A percentile compares a stretch with the other conserved stretches of the same genome.
These are phyloP conservation scores for Blastobotrys chiropterorum DNA, from an alignment of 805 yeast genomes.

Conservation along the genomic window DNA sequence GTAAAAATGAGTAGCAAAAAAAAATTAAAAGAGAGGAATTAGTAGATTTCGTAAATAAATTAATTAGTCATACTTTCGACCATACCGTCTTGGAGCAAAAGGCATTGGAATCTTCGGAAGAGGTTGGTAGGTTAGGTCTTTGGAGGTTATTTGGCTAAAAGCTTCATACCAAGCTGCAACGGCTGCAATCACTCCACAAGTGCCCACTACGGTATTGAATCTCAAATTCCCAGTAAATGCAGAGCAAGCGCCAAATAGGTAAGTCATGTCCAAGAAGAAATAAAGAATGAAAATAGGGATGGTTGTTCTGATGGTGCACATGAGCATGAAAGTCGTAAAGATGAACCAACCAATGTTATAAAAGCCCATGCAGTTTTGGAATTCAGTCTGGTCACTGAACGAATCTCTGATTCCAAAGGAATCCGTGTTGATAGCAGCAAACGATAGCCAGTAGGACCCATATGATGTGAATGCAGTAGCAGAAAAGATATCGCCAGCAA, in stretches of 20 bases:
- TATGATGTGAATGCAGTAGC: constrained; percentile 39
- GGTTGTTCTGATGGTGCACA: constrained; percentile 58
- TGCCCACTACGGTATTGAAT: constrained; percentile 54
- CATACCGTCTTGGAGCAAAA: neutral
- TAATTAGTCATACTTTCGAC: neutral
- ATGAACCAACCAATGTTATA: constrained; percentile 56
- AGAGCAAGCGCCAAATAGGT: constrained; percentile 47
- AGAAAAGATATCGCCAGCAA: constrained; percentile 60
- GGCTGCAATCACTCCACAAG: constrained; percentile 50
- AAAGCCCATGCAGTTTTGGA: constrained; percentile 49
- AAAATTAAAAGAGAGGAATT: constrained; percentile 24
- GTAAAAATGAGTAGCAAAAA: no score
- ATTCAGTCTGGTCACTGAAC: constrained; percentile 31
- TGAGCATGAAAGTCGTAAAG: constrained; percentile 47
- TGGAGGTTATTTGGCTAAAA: constrained; percentile 54
- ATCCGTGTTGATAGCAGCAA: constrained; percentile 48
- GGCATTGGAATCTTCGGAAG: neutral
- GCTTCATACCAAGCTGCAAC: constrained; percentile 58
- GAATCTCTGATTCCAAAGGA: constrained; percentile 45
- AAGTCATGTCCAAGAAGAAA: constrained; percentile 46
- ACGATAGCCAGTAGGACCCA: constrained; percentile 63
- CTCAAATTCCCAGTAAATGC: constrained; percentile 40
- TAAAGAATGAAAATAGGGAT: constrained; percentile 55
- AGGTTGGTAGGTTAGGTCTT: constrained; percentile 30
- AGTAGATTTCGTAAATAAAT: constrained; percentile 17